Evolutionary conservation across 2,329 filamentous ascomycete species (phyloP).

Genomic region (Xylariaceae sp.): DNA sequence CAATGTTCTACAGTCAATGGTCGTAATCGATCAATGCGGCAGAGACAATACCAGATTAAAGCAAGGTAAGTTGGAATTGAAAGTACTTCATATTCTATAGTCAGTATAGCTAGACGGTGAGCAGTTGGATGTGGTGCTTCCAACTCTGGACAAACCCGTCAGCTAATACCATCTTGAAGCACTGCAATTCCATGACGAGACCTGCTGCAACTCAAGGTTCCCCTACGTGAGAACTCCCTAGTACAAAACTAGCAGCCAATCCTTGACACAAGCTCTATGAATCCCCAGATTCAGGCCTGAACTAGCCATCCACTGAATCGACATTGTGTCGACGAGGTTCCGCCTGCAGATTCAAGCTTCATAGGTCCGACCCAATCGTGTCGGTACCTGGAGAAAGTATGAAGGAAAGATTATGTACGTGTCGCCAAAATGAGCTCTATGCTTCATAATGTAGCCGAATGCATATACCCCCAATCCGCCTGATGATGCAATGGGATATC

Average conservation of each 20-base stretch:
- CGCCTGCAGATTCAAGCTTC: not conserved
- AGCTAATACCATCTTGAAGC: slow-evolving; percentile 9
- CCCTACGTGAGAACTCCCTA: slow-evolving; percentile 5
- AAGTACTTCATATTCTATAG: slow-evolving; percentile 11
- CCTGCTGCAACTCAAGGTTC: not conserved
- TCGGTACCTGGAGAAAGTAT: not conserved
- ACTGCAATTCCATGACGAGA: slow-evolving; percentile 7
- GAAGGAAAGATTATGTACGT: slow-evolving; percentile 24
- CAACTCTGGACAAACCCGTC: not conserved
- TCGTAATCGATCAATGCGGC: not conserved
- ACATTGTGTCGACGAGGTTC: not conserved
- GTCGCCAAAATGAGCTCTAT: slow-evolving; percentile 9
- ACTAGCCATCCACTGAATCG: not conserved
- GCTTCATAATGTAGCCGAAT: slow-evolving; percentile 14
- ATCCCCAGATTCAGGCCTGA: not conserved
- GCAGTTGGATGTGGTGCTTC: not conserved
- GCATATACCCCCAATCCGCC: slow-evolving; percentile 14
- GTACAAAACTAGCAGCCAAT: slow-evolving; percentile 2
- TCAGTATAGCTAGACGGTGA: not conserved
- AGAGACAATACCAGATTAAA: not conserved
- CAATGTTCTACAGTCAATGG: not conserved
- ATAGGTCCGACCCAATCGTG: not conserved
- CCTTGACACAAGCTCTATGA: not conserved
- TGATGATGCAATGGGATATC: slow-evolving; percentile 24
- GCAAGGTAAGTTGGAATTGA: slow-evolving; percentile 5